Conservation (phyloP, 495 filamentous ascomycete species). For the Daldinia grandis region DNA sequence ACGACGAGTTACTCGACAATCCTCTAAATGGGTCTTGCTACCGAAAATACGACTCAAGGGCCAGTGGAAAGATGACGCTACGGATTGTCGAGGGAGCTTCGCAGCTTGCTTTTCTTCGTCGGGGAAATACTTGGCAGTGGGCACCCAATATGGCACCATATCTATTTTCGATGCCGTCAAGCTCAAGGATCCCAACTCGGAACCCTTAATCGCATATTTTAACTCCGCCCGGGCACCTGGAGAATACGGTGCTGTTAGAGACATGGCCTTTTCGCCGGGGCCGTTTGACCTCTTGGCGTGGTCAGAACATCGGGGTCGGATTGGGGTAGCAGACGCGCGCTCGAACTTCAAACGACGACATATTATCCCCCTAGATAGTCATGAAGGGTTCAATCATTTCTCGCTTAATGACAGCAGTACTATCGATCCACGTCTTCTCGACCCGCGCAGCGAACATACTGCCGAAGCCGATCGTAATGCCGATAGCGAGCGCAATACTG, state of each 20-base stretch:
- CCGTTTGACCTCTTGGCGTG: slow-evolving; percentile 93
- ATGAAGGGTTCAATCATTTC: slow-evolving; percentile 63
- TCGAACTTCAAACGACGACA: slow-evolving; percentile 79
- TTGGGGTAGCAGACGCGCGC: slow-evolving; percentile 86
- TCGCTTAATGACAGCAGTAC: slow-evolving; percentile 54
- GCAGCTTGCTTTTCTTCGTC: slow-evolving; percentile 63
- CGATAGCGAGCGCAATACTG: slow-evolving; percentile 1
- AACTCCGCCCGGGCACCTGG: slow-evolving; percentile 65
- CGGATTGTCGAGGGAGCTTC: slow-evolving; percentile 63
- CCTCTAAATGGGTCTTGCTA: slow-evolving; percentile 53
- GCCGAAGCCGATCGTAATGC: slow-evolving; percentile 38
- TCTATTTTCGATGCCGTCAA: slow-evolving; percentile 58
- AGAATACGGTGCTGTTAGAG: slow-evolving; percentile 81
- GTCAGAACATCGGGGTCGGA: slow-evolving; percentile 86
- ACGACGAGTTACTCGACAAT: slow-evolving; percentile 2
- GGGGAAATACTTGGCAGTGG: slow-evolving; percentile 61
- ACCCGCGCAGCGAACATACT: slow-evolving; percentile 47
- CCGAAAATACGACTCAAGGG: slow-evolving; percentile 58
- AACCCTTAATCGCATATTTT: slow-evolving; percentile 56
- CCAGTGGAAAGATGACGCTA: slow-evolving; percentile 55
- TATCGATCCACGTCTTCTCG: slow-evolving; percentile 60
- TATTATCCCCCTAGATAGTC: slow-evolving; percentile 68
- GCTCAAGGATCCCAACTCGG: slow-evolving; percentile 48
- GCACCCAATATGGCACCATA: slow-evolving; percentile 65
- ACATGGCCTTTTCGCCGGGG: slow-evolving; percentile 89